Evolutionary conservation across 306 rosid species (phyloP).

Genomic region (Lotus japonicus): DNA sequence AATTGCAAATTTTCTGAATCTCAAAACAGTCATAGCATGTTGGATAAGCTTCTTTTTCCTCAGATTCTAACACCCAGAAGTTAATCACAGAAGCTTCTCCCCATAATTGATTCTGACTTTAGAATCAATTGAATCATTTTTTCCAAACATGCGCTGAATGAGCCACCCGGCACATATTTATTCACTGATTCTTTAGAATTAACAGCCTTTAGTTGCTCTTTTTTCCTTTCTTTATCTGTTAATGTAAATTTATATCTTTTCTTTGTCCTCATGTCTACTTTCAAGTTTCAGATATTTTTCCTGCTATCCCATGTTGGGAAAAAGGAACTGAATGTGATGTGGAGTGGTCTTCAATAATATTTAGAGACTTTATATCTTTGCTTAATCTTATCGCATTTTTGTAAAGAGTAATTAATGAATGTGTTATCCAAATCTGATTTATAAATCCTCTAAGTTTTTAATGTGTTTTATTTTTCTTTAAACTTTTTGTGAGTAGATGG

Average conservation of each 20-base stretch:
- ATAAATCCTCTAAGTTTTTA: background rate
- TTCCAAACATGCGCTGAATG: too few relatives aligned
- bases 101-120: too few relatives aligned
- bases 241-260: background rate
- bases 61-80: too few relatives aligned
- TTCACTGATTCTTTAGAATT: background rate
- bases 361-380: background rate
- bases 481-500: slow-evolving; percentile 50
- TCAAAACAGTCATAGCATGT: background rate
- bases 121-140: too few relatives aligned
- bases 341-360: background rate
- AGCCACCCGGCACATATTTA: slow-evolving; percentile 2
- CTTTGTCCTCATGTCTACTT: background rate
- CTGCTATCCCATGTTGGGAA: background rate
- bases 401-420: background rate
- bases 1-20: background rate
- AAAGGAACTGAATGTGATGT: background rate
- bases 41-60: too few relatives aligned
- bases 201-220: background rate
- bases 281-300: background rate
- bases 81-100: too few relatives aligned
- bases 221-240: background rate
- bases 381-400: background rate
- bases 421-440: background rate
- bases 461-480: slow-evolving; percentile 5